Conservation (phyloP, 345 rosid genomes). For the Eucalyptus marginata region DNA sequence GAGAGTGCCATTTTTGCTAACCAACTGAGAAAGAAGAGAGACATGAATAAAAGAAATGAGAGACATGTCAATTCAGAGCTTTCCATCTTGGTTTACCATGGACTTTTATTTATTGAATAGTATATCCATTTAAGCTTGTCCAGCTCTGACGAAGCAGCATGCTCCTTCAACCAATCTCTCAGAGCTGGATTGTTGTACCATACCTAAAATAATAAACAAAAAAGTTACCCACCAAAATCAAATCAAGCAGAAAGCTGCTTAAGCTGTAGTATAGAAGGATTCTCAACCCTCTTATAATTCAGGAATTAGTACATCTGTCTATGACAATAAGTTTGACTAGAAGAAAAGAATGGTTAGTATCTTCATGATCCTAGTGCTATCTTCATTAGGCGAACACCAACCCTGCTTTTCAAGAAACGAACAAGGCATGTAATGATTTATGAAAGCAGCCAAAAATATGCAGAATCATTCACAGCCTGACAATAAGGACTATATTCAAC, state of each 20-base stretch:
- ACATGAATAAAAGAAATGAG: background rate
- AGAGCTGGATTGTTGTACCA: constrained; percentile 80
- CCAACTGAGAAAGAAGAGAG: background rate
- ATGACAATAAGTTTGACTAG: background rate
- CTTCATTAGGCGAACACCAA: background rate
- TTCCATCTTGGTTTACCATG: constrained; percentile 39
- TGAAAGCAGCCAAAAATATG: background rate
- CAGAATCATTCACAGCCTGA: background rate
- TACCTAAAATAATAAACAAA: constrained; percentile 25
- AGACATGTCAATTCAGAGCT: background rate
- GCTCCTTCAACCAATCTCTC: constrained; percentile 75
- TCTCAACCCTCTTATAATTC: background rate
- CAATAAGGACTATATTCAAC: background rate
- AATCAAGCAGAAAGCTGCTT: background rate
- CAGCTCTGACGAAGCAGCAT: constrained; percentile 51
- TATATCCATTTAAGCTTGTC: constrained; percentile 65
- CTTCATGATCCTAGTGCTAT: background rate
- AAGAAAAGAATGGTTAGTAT: background rate
- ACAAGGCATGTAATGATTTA: background rate
- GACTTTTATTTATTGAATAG: constrained; percentile 77
- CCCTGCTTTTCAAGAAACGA: background rate
- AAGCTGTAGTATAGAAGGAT: background rate
- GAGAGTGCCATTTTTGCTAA: background rate
- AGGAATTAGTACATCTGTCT: background rate
- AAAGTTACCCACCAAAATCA: background rate